Percentiles rank a stretch among this genome's conserved stretches.
Evolutionary conservation across 768 basidiomycete genomes (phyloP).

Genomic region (Calvatia gigantea): DNA sequence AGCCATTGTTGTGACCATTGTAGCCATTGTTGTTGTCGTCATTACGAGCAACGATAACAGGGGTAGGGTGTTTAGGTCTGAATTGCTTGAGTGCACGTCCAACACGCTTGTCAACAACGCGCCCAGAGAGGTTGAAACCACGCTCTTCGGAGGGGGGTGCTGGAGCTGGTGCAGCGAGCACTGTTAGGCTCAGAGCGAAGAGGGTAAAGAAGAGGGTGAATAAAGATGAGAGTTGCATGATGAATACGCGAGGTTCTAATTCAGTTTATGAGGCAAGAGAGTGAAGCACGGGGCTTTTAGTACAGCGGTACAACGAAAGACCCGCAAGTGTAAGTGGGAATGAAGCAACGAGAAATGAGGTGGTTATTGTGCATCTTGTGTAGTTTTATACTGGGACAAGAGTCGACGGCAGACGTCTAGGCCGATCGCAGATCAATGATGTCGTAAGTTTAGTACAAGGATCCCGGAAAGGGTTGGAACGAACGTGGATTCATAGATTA

Average conservation of each 20-base stretch:
- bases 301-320: neutral
- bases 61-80: neutral
- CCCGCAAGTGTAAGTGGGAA: no score
- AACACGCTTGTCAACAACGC: neutral
- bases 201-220: constrained; percentile 16
- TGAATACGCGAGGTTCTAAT: neutral
- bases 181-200: constrained; percentile 11
- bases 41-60: neutral
- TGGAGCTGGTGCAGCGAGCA: constrained; percentile 8
- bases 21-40: neutral
- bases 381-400: no score
- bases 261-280: constrained; percentile 2
- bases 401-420: no score
- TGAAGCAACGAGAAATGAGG: no score
- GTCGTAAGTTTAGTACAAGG: no score
- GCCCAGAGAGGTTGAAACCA: neutral
- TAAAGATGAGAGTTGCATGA: constrained; percentile 7
- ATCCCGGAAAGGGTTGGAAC: no score
- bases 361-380: no score
- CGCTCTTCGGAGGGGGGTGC: neutral
- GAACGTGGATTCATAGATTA: no score
- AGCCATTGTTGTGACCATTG: neutral
- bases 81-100: constrained; percentile 6
- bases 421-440: no score
- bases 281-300: neutral